Conservation (phyloP, 2,329 filamentous ascomycete genomes). For the Decorospora gaudefroyi region DNA sequence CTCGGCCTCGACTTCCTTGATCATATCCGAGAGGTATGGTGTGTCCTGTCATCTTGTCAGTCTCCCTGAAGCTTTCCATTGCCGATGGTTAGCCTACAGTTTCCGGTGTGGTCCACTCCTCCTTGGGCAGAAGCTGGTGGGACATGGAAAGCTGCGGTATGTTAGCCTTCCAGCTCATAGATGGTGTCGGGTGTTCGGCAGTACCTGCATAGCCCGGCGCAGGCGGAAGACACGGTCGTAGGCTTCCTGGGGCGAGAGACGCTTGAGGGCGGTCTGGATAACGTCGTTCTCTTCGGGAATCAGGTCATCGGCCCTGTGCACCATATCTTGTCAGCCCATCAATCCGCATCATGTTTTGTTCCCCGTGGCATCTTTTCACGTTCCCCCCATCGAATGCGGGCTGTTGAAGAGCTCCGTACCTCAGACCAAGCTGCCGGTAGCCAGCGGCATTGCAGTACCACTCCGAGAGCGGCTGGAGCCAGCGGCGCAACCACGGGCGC, state of each 20-base stretch:
- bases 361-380: neutral
- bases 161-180: conserved; percentile 19
- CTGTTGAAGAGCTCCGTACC: conserved; percentile 62
- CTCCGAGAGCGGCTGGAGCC: conserved; percentile 78
- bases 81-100: conserved; percentile 55
- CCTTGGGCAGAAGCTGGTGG: conserved; percentile 66
- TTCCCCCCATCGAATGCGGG: neutral
- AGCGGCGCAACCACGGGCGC: conserved; percentile 81
- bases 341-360: conserved; percentile 11
- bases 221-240: conserved; percentile 98
- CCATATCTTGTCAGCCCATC: conserved; percentile 39
- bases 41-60: conserved; percentile 58
- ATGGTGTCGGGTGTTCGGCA: conserved; percentile 5
- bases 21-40: conserved; percentile 68
- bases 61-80: neutral
- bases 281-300: conserved; percentile 89
- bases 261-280: conserved; percentile 86
- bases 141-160: conserved; percentile 64
- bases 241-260: conserved; percentile 83
- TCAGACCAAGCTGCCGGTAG: conserved; percentile 90
- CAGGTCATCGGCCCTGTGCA: conserved; percentile 83
- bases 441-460: conserved; percentile 91
- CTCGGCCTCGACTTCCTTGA: conserved; percentile 70
- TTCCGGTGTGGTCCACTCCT: conserved; percentile 69
- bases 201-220: conserved; percentile 88